These are phyloP conservation scores for Tolypocladium amazonense DNA, from an alignment of 2,329 filamentous ascomycete species.

Conservation along the genomic window DNA sequence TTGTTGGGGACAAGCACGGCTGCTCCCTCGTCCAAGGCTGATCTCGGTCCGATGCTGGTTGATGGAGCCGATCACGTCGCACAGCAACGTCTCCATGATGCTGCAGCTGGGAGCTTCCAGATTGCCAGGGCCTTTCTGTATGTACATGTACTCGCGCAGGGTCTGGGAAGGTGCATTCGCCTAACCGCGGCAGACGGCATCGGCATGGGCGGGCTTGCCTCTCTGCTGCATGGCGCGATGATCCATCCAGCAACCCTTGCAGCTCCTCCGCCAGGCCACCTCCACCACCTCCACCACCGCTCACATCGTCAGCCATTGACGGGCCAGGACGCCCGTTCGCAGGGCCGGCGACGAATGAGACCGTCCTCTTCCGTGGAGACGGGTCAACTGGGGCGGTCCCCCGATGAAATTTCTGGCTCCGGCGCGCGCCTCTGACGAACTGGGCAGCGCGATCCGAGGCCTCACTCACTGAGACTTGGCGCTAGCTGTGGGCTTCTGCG, in stretches of 20 bases:
- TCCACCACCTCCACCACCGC: neutral
- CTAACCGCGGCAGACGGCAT: neutral
- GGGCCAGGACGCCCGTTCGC: neutral
- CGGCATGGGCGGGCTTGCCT: neutral
- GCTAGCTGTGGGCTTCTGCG: neutral
- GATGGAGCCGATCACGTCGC: neutral
- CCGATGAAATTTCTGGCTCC: neutral
- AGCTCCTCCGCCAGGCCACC: neutral
- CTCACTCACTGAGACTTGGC: neutral
- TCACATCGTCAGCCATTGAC: neutral
- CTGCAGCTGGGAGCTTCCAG: neutral
- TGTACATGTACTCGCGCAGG: too few relatives aligned
- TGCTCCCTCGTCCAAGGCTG: neutral
- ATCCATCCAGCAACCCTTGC: neutral
- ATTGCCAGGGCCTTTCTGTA: neutral
- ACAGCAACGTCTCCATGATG: neutral
- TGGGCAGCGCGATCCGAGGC: neutral
- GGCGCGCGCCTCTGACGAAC: neutral
- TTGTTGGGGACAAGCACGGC: neutral
- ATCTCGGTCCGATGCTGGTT: neutral
- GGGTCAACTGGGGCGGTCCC: neutral
- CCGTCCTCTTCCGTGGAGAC: neutral
- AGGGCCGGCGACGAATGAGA: too few relatives aligned
- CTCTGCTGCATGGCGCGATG: neutral
- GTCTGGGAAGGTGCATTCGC: neutral